phyloP scores from a whole-genome alignment of 495 filamentous ascomycete species.

The Aspergillus olivimuriae region DNA sequence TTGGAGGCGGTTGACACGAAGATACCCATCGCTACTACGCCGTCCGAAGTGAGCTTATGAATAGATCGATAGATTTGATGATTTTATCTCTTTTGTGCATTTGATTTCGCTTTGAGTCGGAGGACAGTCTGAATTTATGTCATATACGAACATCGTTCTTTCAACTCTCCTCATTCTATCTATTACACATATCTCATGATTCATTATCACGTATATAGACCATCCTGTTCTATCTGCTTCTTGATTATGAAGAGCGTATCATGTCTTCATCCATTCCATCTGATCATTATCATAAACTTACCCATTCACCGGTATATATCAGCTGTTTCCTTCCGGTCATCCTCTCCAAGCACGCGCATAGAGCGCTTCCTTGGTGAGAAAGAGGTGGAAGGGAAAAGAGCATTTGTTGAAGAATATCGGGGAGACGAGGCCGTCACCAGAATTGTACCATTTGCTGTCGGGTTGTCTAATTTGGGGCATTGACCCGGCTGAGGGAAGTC shows the following conservation, averaged over 20 bases:
- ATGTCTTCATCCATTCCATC: too few relatives aligned
- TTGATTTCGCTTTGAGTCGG: too few relatives aligned
- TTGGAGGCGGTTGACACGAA: conserved; percentile 19
- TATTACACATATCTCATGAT: too few relatives aligned
- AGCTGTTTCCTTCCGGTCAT: too few relatives aligned
- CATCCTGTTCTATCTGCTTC: too few relatives aligned
- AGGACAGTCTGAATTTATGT: too few relatives aligned
- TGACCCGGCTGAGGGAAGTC: not conserved
- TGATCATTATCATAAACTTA: too few relatives aligned
- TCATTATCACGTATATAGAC: too few relatives aligned
- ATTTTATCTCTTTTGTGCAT: not conserved
- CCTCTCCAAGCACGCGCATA: conserved; percentile 41
- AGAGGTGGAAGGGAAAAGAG: conserved; percentile 19
- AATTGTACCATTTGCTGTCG: conserved; percentile 15
- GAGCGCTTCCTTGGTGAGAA: conserved; percentile 41
- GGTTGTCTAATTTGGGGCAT: not conserved
- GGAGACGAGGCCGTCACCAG: conserved; percentile 5
- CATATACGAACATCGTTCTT: too few relatives aligned
- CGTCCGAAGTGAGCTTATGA: conserved; percentile 3
- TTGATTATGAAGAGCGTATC: too few relatives aligned
- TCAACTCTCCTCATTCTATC: too few relatives aligned
- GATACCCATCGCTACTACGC: conserved; percentile 2
- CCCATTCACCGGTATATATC: too few relatives aligned
- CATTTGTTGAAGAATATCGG: conserved; percentile 5
- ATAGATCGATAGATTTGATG: not conserved